These are phyloP conservation scores for Neophaeococcomyces aloes DNA, from an alignment of 2,329 filamentous ascomycete species.

Conservation along the genomic window DNA sequence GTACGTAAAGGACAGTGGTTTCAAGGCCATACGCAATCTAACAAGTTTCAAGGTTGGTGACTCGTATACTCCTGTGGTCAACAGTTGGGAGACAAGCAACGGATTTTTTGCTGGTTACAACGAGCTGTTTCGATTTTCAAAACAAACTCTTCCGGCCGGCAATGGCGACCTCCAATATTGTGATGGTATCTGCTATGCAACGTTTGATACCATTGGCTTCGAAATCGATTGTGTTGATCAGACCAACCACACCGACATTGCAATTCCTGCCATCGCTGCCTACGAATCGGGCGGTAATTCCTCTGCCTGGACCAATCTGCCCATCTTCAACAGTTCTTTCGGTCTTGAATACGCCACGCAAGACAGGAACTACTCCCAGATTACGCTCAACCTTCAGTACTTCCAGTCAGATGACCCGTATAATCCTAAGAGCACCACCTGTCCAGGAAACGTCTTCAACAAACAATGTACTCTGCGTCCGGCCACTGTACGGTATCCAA, in stretches of 20 bases:
- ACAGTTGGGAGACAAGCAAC: constrained; percentile 8
- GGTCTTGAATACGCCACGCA: constrained; percentile 2
- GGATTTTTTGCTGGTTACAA: constrained; percentile 10
- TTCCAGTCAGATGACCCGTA: constrained; percentile 10
- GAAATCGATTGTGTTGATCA: constrained; percentile 9
- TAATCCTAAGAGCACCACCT: constrained; percentile 4
- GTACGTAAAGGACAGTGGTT: neutral
- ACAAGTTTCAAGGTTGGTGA: constrained; percentile 6
- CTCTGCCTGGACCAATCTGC: constrained; percentile 7
- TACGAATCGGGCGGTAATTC: constrained; percentile 2
- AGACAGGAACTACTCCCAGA: constrained; percentile 5
- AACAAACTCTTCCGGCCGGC: neutral
- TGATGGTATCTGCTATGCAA: constrained; percentile 7
- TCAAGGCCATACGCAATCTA: neutral
- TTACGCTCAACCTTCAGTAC: constrained; percentile 8
- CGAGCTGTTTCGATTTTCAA: constrained; percentile 7
- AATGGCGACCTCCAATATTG: constrained; percentile 2
- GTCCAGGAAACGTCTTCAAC: constrained; percentile 5
- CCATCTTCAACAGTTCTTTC: constrained; percentile 11
- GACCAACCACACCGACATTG: constrained; percentile 8
- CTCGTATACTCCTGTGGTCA: constrained; percentile 6
- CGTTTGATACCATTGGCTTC: constrained; percentile 9
- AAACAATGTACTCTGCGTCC: constrained; percentile 8
- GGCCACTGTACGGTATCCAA: constrained; percentile 6
- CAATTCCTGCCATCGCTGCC: constrained; percentile 6